These are phyloP conservation scores for Synchytrium microbalum DNA, from an alignment of 371 early-diverging fungal species.

Conservation along the genomic window DNA sequence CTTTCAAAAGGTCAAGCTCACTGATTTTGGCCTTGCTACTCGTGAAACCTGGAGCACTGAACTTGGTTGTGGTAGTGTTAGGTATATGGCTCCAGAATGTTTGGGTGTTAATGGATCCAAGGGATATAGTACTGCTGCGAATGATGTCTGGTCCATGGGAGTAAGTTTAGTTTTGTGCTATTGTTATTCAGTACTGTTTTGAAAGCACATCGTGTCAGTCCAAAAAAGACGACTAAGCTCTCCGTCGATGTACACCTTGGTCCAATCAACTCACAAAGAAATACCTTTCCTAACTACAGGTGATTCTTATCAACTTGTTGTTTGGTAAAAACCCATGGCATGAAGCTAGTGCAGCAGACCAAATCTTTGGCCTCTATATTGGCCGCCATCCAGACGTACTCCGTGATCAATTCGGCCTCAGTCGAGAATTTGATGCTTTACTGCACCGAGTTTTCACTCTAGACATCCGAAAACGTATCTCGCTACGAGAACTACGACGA, in stretches of 20 bases:
- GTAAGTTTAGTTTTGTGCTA: too few species aligned
- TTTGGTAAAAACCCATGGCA: conserved; percentile 76
- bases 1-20: conserved; percentile 54
- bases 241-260: too few species aligned
- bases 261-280: conserved; percentile 58
- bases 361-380: conserved; percentile 60
- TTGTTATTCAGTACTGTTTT: too few species aligned
- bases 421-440: conserved; percentile 60
- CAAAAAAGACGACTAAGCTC: too few species aligned
- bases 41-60: conserved; percentile 61
- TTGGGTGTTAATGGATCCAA: conserved; percentile 43
- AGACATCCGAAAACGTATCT: conserved; percentile 51
- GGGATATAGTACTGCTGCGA: conserved; percentile 56
- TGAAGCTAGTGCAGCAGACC: conserved; percentile 33
- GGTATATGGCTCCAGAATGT: conserved; percentile 87
- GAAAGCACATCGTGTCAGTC: too few species aligned
- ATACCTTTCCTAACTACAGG: conserved; percentile 68
- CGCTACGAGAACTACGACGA: neutral
- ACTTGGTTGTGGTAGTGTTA: conserved; percentile 83
- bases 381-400: conserved; percentile 48
- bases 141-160: conserved; percentile 48
- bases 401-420: conserved; percentile 51
- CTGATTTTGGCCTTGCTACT: conserved; percentile 92
- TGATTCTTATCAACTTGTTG: conserved; percentile 62
- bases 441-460: conserved; percentile 64